Evolutionary conservation across 495 filamentous ascomycete species (phyloP).

Genomic region (Daldinia loculata): DNA sequence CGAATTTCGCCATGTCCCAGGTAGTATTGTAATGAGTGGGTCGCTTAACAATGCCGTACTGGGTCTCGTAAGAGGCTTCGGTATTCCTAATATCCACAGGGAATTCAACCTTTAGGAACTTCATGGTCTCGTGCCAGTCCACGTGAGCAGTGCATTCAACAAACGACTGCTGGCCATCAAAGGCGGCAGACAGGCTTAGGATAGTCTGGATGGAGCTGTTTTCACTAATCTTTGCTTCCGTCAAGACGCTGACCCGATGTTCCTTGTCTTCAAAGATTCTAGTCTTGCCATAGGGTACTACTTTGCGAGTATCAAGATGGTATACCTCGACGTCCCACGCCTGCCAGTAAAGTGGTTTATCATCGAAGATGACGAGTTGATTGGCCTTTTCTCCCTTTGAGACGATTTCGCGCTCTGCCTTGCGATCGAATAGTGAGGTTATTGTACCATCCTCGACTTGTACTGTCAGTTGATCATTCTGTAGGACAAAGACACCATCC

Average conservation of each 20-base stretch:
- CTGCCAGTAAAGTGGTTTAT: conserved; percentile 98
- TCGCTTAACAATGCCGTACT: conserved; percentile 86
- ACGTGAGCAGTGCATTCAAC: conserved; percentile 85
- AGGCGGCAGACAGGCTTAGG: conserved; percentile 76
- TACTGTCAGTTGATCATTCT: conserved; percentile 78
- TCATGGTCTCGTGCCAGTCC: conserved; percentile 94
- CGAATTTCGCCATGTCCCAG: conserved; percentile 99
- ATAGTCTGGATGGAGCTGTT: conserved; percentile 87
- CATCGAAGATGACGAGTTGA: conserved; percentile 94
- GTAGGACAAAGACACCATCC: conserved; percentile 76
- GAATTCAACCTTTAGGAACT: conserved; percentile 99
- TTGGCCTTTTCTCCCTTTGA: conserved; percentile 82
- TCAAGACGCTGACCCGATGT: conserved; percentile 79
- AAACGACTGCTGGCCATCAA: conserved; percentile 69
- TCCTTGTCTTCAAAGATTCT: conserved; percentile 74
- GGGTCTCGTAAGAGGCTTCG: conserved; percentile 94
- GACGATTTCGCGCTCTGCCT: conserved; percentile 77
- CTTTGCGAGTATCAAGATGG: conserved; percentile 86
- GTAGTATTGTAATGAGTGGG: conserved; percentile 96
- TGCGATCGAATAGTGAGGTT: conserved; percentile 80
- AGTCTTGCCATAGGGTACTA: conserved; percentile 71
- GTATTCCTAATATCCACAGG: conserved; percentile 92
- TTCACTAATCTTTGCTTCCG: conserved; percentile 85
- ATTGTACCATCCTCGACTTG: conserved; percentile 77
- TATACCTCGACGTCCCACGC: conserved; percentile 99